Conservation (phyloP, 192 early-diverging fungal species). For the Obelidium mucronatum region DNA sequence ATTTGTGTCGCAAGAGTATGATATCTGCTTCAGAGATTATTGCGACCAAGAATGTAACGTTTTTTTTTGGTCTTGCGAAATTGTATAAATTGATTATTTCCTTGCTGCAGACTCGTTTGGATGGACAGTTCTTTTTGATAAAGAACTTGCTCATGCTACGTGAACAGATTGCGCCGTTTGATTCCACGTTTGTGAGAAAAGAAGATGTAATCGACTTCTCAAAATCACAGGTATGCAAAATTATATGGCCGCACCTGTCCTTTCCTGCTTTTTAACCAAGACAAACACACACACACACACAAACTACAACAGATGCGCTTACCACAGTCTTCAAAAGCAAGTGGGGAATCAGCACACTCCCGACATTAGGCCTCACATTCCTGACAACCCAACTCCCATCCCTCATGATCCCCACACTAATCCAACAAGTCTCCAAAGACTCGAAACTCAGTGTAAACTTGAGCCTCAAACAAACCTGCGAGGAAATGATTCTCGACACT, state of each 20-base stretch:
- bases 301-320: constrained; percentile 39
- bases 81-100: background rate
- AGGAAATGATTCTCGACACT: constrained; percentile 77
- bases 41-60: constrained; percentile 55
- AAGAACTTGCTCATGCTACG: constrained; percentile 87
- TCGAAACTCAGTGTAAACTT: constrained; percentile 55
- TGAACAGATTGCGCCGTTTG: constrained; percentile 82
- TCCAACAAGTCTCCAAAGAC: constrained; percentile 53
- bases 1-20: constrained; percentile 70
- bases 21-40: constrained; percentile 58
- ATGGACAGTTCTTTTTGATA: constrained; percentile 83
- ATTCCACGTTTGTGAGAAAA: constrained; percentile 70
- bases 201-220: constrained; percentile 76
- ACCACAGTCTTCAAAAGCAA: constrained; percentile 30
- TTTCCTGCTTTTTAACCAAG: no score
- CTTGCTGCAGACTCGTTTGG: constrained; percentile 55
- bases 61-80: background rate
- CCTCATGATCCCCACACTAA: constrained; percentile 49
- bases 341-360: constrained; percentile 39
- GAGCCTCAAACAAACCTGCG: constrained; percentile 75
- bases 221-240: constrained; percentile 60
- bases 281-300: background rate
- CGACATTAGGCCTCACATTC: constrained; percentile 40
- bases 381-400: constrained; percentile 43
- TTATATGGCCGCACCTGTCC: background rate